Conservation (phyloP, 768 basidiomycete species). For the Hypholoma sublateritium region DNA sequence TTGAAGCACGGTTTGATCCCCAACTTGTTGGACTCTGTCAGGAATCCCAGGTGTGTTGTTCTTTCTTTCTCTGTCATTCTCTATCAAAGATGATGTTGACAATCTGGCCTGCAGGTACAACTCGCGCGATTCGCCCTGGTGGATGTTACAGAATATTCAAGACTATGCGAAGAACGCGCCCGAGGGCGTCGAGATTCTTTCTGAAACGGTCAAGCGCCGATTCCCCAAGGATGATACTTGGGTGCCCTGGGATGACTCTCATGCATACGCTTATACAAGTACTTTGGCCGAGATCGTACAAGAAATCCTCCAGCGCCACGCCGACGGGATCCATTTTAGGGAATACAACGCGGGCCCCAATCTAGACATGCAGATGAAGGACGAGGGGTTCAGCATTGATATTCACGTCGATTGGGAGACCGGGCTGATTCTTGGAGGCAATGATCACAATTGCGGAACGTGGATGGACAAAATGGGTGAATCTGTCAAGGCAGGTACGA, state of each 20-base stretch:
- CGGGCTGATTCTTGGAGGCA: slow-evolving; percentile 89
- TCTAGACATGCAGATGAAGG: slow-evolving; percentile 96
- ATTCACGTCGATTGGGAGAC: slow-evolving; percentile 96
- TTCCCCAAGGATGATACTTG: slow-evolving; percentile 94
- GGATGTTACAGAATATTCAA: slow-evolving; percentile 98
- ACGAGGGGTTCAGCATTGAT: slow-evolving; percentile 90
- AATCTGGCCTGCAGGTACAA: slow-evolving; percentile 62
- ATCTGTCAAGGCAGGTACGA: slow-evolving; percentile 86
- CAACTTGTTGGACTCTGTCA: slow-evolving; percentile 88
- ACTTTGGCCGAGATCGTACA: slow-evolving; percentile 95
- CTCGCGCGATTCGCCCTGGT: slow-evolving; percentile 98
- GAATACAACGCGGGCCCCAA: slow-evolving; percentile 97
- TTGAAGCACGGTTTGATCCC: slow-evolving; percentile 96
- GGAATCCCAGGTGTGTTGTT: slow-evolving; percentile 67
- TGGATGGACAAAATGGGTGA: slow-evolving; percentile 99
- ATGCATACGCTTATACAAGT: slow-evolving; percentile 79
- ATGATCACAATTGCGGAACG: slow-evolving; percentile 82
- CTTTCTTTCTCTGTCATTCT: neutral
- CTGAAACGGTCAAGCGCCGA: slow-evolving; percentile 83
- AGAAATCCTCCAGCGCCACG: slow-evolving; percentile 94
- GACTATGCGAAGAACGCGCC: slow-evolving; percentile 87
- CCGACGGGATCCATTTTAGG: slow-evolving; percentile 87
- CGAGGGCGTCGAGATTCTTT: slow-evolving; percentile 77
- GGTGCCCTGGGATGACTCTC: slow-evolving; percentile 87
- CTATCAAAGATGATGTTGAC: no score